A percentile compares a stretch with the other conserved stretches of the same genome.
Conservation (phyloP, 495 filamentous ascomycete genomes). For the Podospora fimiseda region DNA sequence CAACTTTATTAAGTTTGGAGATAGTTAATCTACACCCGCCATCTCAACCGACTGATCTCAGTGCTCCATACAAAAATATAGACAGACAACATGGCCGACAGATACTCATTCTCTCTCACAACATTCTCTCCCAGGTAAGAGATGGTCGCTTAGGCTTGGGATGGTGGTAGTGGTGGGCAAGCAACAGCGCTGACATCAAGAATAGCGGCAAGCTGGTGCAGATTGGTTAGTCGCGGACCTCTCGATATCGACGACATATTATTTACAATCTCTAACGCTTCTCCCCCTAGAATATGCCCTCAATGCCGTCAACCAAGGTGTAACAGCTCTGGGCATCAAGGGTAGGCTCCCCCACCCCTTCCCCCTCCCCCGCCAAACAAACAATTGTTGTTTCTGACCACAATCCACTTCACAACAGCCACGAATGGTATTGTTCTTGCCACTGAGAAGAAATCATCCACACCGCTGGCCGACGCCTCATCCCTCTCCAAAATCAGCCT, state of each 20-base stretch:
- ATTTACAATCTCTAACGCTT: background rate
- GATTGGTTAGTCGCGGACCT: constrained; percentile 64
- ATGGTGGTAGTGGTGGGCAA: constrained; percentile 8
- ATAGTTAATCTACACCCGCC: constrained; percentile 6
- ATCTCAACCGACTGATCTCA: constrained; percentile 5
- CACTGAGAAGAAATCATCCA: constrained; percentile 98
- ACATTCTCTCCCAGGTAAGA: constrained; percentile 98
- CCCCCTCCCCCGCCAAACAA: background rate
- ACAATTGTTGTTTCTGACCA: constrained; percentile 2
- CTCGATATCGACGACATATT: too few relatives aligned
- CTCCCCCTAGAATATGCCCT: constrained; percentile 82
- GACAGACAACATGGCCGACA: constrained; percentile 72
- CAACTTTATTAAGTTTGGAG: background rate
- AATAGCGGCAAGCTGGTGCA: constrained; percentile 86
- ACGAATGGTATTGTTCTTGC: constrained; percentile 99
- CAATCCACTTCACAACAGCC: constrained; percentile 42
- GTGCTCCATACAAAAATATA: constrained; percentile 1
- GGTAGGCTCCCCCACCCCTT: constrained; percentile 44
- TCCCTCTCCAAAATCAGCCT: constrained; percentile 96
- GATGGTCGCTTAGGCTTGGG: background rate
- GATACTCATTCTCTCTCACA: constrained; percentile 98
- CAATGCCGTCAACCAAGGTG: constrained; percentile 97
- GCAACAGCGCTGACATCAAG: constrained; percentile 38
- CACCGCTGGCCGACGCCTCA: constrained; percentile 84
- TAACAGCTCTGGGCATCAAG: constrained; percentile 97